These are phyloP conservation scores for Fusarium devonianum DNA, from an alignment of 2,329 filamentous ascomycete genomes.

Conservation along the genomic window DNA sequence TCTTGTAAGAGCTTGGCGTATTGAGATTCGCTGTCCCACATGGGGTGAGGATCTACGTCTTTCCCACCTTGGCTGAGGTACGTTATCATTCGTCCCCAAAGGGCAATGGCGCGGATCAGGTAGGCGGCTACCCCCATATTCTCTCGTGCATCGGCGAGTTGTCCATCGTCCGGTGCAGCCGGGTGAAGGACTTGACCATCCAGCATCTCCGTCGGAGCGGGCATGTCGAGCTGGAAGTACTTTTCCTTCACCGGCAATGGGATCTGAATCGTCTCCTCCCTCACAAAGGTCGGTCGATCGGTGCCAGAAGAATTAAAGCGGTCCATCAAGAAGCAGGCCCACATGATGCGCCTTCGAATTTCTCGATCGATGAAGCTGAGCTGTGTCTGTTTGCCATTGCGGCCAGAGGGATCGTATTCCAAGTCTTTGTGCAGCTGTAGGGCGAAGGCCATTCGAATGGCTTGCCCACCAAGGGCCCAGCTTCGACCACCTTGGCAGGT, in stretches of 20 bases:
- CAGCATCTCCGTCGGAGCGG: slow-evolving; percentile 84
- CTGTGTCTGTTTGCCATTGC: slow-evolving; percentile 66
- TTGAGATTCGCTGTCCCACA: slow-evolving; percentile 84
- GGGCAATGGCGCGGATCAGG: slow-evolving; percentile 81
- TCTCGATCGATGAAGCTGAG: slow-evolving; percentile 93
- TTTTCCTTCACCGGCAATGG: slow-evolving; percentile 91
- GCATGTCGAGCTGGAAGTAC: slow-evolving; percentile 89
- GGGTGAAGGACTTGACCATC: slow-evolving; percentile 73
- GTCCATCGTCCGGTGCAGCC: slow-evolving; percentile 67
- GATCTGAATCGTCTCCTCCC: slow-evolving; percentile 87
- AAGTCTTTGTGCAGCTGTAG: slow-evolving; percentile 92
- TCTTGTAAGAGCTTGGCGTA: slow-evolving; percentile 76
- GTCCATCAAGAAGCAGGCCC: slow-evolving; percentile 98
- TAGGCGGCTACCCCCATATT: slow-evolving; percentile 97
- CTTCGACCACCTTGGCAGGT: slow-evolving; percentile 95
- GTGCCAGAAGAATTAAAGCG: slow-evolving; percentile 96
- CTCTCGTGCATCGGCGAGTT: slow-evolving; percentile 70
- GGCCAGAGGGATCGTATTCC: slow-evolving; percentile 77
- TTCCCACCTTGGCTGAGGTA: slow-evolving; percentile 92
- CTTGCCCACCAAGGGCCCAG: slow-evolving; percentile 95
- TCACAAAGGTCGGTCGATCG: slow-evolving; percentile 88
- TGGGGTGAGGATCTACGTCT: slow-evolving; percentile 75
- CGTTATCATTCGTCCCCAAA: slow-evolving; percentile 89
- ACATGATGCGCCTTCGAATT: slow-evolving; percentile 93
- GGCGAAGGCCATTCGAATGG: slow-evolving; percentile 95